Conservation (phyloP, 345 rosid genomes). For the Carallia brachiata region DNA sequence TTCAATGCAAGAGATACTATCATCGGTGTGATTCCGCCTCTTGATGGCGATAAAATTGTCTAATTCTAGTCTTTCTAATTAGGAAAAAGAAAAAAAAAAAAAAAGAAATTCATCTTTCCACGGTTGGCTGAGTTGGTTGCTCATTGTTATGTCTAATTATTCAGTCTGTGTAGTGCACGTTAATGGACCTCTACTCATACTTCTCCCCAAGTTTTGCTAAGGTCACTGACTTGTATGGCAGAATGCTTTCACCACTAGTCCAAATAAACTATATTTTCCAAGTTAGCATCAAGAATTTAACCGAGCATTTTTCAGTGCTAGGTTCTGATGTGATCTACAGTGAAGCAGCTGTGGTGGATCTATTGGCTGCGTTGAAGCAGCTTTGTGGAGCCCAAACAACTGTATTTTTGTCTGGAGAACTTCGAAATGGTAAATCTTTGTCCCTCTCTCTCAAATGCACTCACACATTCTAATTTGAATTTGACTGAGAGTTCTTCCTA, state of each 20-base stretch:
- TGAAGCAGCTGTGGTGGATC: constrained; percentile 76
- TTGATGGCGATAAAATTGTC: neutral
- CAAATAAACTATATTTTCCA: neutral
- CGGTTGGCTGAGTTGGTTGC: too few relatives aligned
- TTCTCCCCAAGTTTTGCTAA: too few relatives aligned
- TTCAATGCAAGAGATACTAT: neutral
- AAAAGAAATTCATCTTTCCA: too few relatives aligned
- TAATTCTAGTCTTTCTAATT: neutral
- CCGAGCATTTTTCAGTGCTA: constrained; percentile 38
- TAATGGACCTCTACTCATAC: too few relatives aligned
- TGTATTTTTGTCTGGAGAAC: constrained; percentile 72
- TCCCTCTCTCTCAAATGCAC: neutral
- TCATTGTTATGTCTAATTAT: too few relatives aligned
- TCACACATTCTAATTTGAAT: neutral
- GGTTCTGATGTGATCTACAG: constrained; percentile 93
- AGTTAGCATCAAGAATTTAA: neutral
- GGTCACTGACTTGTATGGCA: too few relatives aligned
- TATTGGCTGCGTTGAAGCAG: constrained; percentile 63
- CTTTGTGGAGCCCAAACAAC: constrained; percentile 71
- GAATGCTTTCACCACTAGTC: neutral
- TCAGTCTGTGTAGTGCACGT: too few relatives aligned
- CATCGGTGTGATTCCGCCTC: neutral
- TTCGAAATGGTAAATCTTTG: constrained; percentile 59
- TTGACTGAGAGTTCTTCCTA: neutral
- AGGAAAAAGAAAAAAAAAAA: neutral